These are phyloP conservation scores for Diddensiella caesifluorescens DNA, from an alignment of 805 yeast genomes.

Conservation along the genomic window DNA sequence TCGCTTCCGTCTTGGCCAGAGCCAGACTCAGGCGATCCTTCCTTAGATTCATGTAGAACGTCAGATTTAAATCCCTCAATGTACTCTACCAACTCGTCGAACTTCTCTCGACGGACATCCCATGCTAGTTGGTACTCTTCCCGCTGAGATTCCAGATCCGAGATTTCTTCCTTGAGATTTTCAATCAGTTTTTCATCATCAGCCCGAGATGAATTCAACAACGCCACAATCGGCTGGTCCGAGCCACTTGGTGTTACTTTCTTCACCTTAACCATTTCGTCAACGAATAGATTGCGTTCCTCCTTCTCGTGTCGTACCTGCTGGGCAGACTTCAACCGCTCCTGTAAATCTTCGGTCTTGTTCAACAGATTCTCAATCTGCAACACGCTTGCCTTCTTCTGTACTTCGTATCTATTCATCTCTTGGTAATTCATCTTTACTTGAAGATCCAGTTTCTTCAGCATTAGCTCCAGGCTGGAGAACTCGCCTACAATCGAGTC, in stretches of 20 bases:
- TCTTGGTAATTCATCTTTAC: conserved; percentile 21
- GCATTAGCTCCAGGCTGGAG: conserved; percentile 14
- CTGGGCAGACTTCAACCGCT: conserved; percentile 18
- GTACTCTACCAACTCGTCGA: conserved; percentile 20
- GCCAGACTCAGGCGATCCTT: conserved; percentile 12
- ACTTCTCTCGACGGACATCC: conserved; percentile 22
- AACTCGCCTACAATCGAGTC: conserved; percentile 16
- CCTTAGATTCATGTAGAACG: conserved; percentile 15
- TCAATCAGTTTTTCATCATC: conserved; percentile 18
- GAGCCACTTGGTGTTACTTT: conserved; percentile 11
- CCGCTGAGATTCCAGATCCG: conserved; percentile 21
- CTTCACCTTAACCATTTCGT: conserved; percentile 20
- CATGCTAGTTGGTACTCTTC: conserved; percentile 18
- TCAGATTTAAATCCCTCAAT: conserved; percentile 22
- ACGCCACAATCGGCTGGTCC: conserved; percentile 19
- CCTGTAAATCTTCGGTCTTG: conserved; percentile 19
- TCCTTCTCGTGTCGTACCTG: conserved; percentile 21
- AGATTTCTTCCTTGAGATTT: conserved; percentile 23
- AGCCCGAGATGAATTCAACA: conserved; percentile 22
- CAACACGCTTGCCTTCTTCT: conserved; percentile 15
- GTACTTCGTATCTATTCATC: conserved; percentile 17
- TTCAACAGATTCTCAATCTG: conserved; percentile 12
- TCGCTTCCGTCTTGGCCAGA: conserved; percentile 8
- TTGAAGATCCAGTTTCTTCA: conserved; percentile 22
- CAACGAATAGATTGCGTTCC: conserved; percentile 23